Evolutionary conservation across 78 protist genomes (phyloP).

Genomic region (Acrasis kona): DNA sequence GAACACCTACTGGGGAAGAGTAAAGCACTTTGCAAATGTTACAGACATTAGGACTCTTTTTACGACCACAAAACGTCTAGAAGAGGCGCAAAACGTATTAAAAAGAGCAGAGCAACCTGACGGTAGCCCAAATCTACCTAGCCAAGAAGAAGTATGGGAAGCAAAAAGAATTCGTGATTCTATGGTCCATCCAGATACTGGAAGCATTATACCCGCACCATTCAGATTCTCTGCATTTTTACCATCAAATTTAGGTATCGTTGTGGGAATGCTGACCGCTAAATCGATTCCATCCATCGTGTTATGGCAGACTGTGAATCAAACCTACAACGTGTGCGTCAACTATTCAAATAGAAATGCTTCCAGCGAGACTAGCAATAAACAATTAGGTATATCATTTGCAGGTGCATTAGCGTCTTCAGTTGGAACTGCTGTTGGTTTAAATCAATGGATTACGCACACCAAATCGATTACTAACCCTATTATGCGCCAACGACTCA

Average conservation of each 20-base stretch:
- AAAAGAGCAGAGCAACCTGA: not conserved
- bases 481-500: not conserved
- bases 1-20: not conserved
- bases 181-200: constrained; percentile 1
- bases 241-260: not conserved
- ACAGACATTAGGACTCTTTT: not conserved
- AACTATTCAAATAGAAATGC: not conserved
- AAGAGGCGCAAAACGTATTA: not conserved
- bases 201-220: not conserved
- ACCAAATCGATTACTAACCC: not conserved
- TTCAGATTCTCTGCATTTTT: not conserved
- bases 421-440: constrained; percentile 1
- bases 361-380: not conserved
- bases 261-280: not conserved
- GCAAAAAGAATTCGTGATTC: not conserved
- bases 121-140: not conserved
- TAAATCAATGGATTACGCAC: not conserved
- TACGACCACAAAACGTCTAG: not conserved
- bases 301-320: not conserved
- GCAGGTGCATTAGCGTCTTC: not conserved
- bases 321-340: not conserved
- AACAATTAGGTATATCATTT: not conserved
- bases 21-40: not conserved
- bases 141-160: not conserved
- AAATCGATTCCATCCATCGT: not conserved